Evolutionary conservation across 2,329 filamentous ascomycete genomes (phyloP).

Genomic region (Monosporascus sp.): DNA sequence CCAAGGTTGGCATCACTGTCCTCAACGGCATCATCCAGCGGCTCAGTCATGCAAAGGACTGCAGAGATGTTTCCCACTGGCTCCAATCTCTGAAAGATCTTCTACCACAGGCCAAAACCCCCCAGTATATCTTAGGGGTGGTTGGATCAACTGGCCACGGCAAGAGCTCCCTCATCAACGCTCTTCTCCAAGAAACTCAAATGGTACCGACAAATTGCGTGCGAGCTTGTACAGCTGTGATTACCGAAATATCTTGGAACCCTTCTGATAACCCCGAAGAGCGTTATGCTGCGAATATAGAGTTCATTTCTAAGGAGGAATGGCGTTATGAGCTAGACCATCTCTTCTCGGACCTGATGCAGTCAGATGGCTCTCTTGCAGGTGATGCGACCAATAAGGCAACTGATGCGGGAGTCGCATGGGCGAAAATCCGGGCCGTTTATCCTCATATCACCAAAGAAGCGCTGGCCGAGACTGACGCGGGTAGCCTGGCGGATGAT

Average conservation of each 20-base stretch:
- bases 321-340: conserved; percentile 48
- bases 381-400: conserved; percentile 35
- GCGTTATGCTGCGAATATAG: conserved; percentile 49
- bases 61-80: background rate
- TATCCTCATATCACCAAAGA: conserved; percentile 22
- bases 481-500: conserved; percentile 37
- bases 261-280: conserved; percentile 28
- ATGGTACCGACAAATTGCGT: conserved; percentile 42
- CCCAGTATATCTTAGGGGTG: conserved; percentile 12
- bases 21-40: conserved; percentile 3
- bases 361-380: conserved; percentile 31
- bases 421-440: conserved; percentile 34
- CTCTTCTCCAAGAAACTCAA: conserved; percentile 21
- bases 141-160: conserved; percentile 17
- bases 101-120: conserved; percentile 1
- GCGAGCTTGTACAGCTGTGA: conserved; percentile 56
- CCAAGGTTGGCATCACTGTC: conserved; percentile 2
- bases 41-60: background rate
- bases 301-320: conserved; percentile 48
- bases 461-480: conserved; percentile 10
- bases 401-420: conserved; percentile 36
- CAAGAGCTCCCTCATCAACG: conserved; percentile 21
- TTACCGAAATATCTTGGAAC: conserved; percentile 58
- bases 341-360: conserved; percentile 43
- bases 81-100: conserved; percentile 5